Evolutionary conservation across 192 early-diverging fungal genomes (phyloP).

Genomic region (Pilobolus umbonatus): DNA sequence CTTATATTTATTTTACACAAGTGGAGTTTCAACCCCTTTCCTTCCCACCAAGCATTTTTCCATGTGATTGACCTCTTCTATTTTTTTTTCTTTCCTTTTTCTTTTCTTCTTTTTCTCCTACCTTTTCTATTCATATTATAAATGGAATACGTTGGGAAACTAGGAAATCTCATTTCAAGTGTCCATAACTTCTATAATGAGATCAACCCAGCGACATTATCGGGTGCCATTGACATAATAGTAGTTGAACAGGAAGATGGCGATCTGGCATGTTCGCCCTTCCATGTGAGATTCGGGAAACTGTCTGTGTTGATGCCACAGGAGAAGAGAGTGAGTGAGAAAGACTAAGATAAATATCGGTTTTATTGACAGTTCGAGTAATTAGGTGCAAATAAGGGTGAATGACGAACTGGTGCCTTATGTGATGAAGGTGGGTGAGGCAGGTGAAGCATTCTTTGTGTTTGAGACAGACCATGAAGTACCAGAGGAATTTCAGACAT

Average conservation of each 20-base stretch:
- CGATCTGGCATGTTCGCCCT: slow-evolving; percentile 86
- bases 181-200: slow-evolving; percentile 92
- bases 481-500: slow-evolving; percentile 90
- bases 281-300: slow-evolving; percentile 98
- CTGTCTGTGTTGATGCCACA: slow-evolving; percentile 84
- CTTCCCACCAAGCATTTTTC: too few relatives aligned
- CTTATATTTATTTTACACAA: too few relatives aligned
- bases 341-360: background rate
- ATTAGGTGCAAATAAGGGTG: slow-evolving; percentile 74
- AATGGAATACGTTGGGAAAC: slow-evolving; percentile 63
- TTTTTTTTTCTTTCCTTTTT: background rate
- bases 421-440: slow-evolving; percentile 96
- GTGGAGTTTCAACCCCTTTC: too few relatives aligned
- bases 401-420: slow-evolving; percentile 74
- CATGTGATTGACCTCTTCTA: background rate
- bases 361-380: background rate
- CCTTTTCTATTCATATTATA: background rate
- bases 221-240: slow-evolving; percentile 98
- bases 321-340: slow-evolving; percentile 74
- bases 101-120: background rate
- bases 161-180: slow-evolving; percentile 60
- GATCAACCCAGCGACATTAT: slow-evolving; percentile 94
- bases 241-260: slow-evolving; percentile 85
- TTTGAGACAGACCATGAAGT: slow-evolving; percentile 88
- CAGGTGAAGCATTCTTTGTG: slow-evolving; percentile 98